Percentiles rank a stretch among this genome's conserved stretches.
Evolutionary conservation across 495 filamentous ascomycete species (phyloP).

Genomic region (Xylaria palmicola): DNA sequence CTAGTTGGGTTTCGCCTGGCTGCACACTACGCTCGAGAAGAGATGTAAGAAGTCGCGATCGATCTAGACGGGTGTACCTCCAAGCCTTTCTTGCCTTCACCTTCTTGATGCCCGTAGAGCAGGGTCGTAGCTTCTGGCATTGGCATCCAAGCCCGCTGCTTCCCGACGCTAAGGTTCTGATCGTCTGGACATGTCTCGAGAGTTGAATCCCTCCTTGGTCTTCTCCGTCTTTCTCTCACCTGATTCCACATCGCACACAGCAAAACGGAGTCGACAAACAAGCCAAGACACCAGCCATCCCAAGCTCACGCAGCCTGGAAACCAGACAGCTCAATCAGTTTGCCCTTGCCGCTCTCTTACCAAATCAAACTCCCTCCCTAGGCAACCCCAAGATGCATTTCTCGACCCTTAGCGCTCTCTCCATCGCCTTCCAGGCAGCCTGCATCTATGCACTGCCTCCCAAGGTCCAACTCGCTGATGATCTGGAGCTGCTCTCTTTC

Average conservation of each 20-base stretch:
- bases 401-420: slow-evolving; percentile 2
- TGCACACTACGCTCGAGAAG: neutral
- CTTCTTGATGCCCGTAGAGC: neutral
- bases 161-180: neutral
- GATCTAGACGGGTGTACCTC: neutral
- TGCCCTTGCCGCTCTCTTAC: neutral
- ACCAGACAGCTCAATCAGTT: slow-evolving; percentile 3
- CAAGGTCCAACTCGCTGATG: neutral
- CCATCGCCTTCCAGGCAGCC: slow-evolving; percentile 5
- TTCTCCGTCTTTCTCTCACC: neutral
- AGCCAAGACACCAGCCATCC: neutral
- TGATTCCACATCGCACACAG: neutral
- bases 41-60: neutral
- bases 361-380: neutral
- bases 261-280: neutral
- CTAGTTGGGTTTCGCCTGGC: neutral
- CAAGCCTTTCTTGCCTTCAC: neutral
- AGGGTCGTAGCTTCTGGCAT: neutral
- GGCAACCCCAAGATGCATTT: slow-evolving; percentile 8
- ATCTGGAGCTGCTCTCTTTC: neutral
- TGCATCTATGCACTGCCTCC: slow-evolving; percentile 1
- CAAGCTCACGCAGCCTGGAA: neutral
- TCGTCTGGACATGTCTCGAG: neutral
- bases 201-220: neutral
- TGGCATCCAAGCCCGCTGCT: neutral